Evolutionary conservation across 2,329 filamentous ascomycete genomes (phyloP).

Genomic region (Fusarium sterilihyphosum): DNA sequence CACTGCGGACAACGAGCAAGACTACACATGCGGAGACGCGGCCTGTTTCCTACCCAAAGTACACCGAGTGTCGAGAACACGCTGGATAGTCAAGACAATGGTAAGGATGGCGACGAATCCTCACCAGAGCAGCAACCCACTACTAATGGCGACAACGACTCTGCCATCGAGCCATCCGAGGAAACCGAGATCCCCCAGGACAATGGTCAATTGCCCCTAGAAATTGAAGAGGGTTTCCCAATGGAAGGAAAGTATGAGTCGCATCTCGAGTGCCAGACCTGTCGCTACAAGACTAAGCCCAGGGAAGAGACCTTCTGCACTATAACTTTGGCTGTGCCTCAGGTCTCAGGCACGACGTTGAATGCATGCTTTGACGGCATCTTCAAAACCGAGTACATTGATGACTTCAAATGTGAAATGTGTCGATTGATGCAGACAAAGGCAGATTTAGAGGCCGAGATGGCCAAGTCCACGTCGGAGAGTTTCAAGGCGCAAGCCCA

Average conservation of each 20-base stretch:
- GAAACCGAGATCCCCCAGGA: constrained; percentile 33
- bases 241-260: constrained; percentile 93
- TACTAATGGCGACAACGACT: constrained; percentile 20
- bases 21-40: constrained; percentile 58
- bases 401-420: constrained; percentile 95
- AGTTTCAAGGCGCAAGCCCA: constrained; percentile 62
- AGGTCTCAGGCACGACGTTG: constrained; percentile 81
- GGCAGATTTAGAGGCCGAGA: constrained; percentile 68
- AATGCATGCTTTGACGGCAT: constrained; percentile 92
- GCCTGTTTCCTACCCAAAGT: constrained; percentile 25
- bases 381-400: constrained; percentile 94
- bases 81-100: constrained; percentile 36
- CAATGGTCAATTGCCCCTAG: constrained; percentile 45
- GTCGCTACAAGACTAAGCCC: constrained; percentile 87
- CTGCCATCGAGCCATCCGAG: constrained; percentile 39
- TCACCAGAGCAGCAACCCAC: constrained; percentile 18
- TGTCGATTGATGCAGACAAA: constrained; percentile 88
- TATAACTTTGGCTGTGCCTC: constrained; percentile 89
- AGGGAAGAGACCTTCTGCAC: constrained; percentile 89
- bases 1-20: constrained; percentile 83
- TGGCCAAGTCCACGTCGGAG: constrained; percentile 64
- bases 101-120: constrained; percentile 11
- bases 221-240: constrained; percentile 80
- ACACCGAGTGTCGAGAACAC: constrained; percentile 25
- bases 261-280: constrained; percentile 93